A percentile compares a stretch with the other conserved stretches of the same genome.
phyloP scores from a whole-genome alignment of 192 early-diverging fungal genomes.

The Coemansia brasiliensis region DNA sequence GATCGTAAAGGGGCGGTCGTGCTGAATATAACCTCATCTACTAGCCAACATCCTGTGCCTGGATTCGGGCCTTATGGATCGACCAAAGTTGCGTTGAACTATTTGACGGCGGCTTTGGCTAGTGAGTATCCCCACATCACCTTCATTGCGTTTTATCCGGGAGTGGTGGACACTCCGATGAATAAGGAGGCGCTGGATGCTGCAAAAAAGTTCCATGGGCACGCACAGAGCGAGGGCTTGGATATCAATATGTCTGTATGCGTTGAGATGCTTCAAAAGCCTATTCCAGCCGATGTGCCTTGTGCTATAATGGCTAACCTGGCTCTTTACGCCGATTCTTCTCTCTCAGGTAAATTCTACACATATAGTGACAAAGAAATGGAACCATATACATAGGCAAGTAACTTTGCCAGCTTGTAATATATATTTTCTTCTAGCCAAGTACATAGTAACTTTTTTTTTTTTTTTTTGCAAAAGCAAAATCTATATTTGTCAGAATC shows the following conservation, averaged over 20 bases:
- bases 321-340: slow-evolving; percentile 21
- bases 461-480: no score
- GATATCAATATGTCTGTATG: slow-evolving; percentile 7
- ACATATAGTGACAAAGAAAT: slow-evolving; percentile 22
- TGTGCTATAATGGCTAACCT: slow-evolving; percentile 42
- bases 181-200: slow-evolving; percentile 11
- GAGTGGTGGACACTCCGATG: slow-evolving; percentile 87
- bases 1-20: not conserved
- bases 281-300: slow-evolving; percentile 14
- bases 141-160: slow-evolving; percentile 74
- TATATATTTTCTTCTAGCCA: not conserved
- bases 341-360: slow-evolving; percentile 30
- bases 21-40: slow-evolving; percentile 39
- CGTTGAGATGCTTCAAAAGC: slow-evolving; percentile 17
- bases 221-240: not conserved
- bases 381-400: slow-evolving; percentile 13
- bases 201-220: not conserved
- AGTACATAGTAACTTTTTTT: not conserved
- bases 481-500: no score
- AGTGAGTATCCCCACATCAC: slow-evolving; percentile 72
- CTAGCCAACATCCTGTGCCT: slow-evolving; percentile 36
- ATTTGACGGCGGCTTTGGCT: slow-evolving; percentile 61
- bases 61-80: slow-evolving; percentile 37
- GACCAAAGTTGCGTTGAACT: slow-evolving; percentile 79
- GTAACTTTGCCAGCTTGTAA: not conserved